Base-by-base conservation (phyloP, 75 land plant genomes). In the Larix kaempferi region DNA sequence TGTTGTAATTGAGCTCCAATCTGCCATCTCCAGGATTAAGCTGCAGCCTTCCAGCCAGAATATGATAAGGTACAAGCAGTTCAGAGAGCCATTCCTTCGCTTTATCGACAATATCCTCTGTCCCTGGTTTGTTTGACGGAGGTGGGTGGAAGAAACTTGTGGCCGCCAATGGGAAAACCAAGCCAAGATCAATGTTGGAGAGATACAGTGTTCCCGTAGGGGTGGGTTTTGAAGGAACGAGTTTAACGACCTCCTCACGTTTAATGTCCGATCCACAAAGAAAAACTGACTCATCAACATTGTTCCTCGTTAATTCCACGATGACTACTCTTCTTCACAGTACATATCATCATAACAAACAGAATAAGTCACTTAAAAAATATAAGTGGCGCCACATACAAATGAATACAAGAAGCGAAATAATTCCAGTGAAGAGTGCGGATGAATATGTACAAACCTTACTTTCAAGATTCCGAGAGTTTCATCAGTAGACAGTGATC, bases 1-100 rank as follows among this genome's bases (percentile, higher is more conserved):
- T 81, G 77, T 87, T 87, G 78, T 83, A 84, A n/a, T 79, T 63
- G 14, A 84, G 75, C 77, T 87, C 84, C 75, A 87, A 22, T 57
- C 89, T 81, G 0, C 57, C 73, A 15, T 29, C 67, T 19, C 78
- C 59, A 6, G 2, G 56, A 77, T 84, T 82, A 25, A 79, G 44
- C 29, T 65, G 14, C 27, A 87, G 72, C 56, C 89, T 69, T 5
- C 89, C 89, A 29, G 89, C 86, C 79, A 84, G 44, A 78, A 81
- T 81, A 64, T 84, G 85, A 74, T 87, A 87, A 27, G 78, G 72
- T 13, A 76, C 76, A 14, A 86, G 82, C 27, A 78, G 44, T 2
- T 80, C 76, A 54, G 85, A 26, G 25, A 84, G 59, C 15, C 84
- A 52, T 7, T 35, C 72, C 79, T 64, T 81, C 76, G 84, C 52